Evolutionary conservation across 169 alveolate species (phyloP).

Genomic region (Plasmodium coatneyi): DNA sequence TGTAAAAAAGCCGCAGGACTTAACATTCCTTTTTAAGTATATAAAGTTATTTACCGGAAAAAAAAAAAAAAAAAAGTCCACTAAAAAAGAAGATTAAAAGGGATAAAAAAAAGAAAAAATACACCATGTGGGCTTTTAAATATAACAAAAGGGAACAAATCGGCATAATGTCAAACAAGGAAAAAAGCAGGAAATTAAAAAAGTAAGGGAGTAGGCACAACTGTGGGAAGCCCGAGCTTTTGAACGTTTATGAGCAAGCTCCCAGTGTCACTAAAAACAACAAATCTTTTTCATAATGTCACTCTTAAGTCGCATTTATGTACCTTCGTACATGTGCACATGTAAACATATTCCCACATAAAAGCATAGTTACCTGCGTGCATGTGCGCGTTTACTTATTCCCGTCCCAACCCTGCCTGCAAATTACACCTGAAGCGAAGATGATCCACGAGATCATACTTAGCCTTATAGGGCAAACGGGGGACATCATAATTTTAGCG

Average conservation of each 20-base stretch:
- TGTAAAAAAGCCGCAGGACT: neutral
- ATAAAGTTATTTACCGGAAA: neutral
- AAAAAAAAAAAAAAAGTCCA: neutral
- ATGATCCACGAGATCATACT: slow-evolving; percentile 81
- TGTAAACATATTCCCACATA: neutral
- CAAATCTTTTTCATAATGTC: neutral
- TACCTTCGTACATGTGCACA: neutral
- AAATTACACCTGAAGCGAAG: neutral
- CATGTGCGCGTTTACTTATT: neutral
- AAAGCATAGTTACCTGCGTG: neutral
- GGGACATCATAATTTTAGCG: slow-evolving; percentile 77
- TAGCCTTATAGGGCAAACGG: slow-evolving; percentile 83
- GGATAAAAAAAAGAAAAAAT: neutral
- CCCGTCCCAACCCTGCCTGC: neutral
- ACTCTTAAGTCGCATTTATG: neutral
- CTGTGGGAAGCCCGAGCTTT: neutral
- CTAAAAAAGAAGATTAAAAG: neutral
- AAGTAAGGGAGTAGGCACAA: neutral
- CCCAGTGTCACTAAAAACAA: neutral
- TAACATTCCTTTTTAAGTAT: neutral
- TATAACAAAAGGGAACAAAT: neutral
- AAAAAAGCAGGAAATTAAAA: neutral
- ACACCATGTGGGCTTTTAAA: neutral
- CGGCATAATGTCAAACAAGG: neutral
- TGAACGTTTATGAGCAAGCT: neutral